A percentile compares a stretch with the other conserved stretches of the same genome.
Conservation (phyloP, 2,329 filamentous ascomycete species). For the Emericellopsis atlantica region DNA sequence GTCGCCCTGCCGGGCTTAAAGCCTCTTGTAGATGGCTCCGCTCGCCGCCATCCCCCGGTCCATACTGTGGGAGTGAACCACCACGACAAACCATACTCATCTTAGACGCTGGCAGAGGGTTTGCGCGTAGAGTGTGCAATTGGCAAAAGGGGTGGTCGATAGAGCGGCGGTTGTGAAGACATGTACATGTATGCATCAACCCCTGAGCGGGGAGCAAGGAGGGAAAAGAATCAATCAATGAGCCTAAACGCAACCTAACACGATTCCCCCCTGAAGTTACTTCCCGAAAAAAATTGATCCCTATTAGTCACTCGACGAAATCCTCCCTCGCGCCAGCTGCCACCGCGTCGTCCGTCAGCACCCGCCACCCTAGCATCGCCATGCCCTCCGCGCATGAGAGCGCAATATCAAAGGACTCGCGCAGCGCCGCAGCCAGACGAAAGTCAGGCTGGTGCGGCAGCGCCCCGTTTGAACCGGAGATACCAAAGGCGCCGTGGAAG, state of each 20-base stretch:
- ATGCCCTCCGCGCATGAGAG: constrained; percentile 31
- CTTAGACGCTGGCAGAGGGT: neutral
- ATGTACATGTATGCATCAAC: no score
- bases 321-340: no score
- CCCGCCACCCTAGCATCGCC: constrained; percentile 20
- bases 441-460: constrained; percentile 27
- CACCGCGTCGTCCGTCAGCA: constrained; percentile 10
- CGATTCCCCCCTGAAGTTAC: no score
- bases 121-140: neutral
- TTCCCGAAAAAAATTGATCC: no score
- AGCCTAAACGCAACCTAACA: no score
- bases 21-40: constrained; percentile 8
- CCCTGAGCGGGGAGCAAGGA: no score
- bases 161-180: no score
- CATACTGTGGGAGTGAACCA: neutral
- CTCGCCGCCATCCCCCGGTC: neutral
- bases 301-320: no score
- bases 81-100: neutral
- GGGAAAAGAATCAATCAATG: no score
- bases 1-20: constrained; percentile 11
- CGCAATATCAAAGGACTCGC: constrained; percentile 23
- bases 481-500: constrained; percentile 33
- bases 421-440: constrained; percentile 27
- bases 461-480: constrained; percentile 21
- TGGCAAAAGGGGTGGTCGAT: no score